Evolutionary conservation across 2,329 filamentous ascomycete species (phyloP).

Genomic region (Apiospora marii): DNA sequence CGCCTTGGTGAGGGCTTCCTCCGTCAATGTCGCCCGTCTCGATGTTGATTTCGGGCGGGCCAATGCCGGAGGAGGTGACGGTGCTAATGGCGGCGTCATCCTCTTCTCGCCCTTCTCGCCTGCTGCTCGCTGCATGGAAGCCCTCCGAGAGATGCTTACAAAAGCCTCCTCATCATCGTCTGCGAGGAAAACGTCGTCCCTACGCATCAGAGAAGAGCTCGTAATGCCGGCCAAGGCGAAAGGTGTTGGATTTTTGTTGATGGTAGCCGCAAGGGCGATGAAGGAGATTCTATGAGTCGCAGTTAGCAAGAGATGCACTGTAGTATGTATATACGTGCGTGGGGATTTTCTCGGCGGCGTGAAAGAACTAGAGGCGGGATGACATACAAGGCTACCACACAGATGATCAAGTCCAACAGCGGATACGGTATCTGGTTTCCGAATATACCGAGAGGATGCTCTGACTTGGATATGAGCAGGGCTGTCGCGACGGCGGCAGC

Average conservation of each 20-base stretch:
- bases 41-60: not conserved
- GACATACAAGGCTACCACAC: slow-evolving; percentile 42
- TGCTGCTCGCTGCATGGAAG: slow-evolving; percentile 18
- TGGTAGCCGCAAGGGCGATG: slow-evolving; percentile 40
- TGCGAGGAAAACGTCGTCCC: slow-evolving; percentile 33
- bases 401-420: slow-evolving; percentile 42
- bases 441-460: not conserved
- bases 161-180: not conserved
- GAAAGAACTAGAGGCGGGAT: not conserved
- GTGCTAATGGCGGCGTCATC: slow-evolving; percentile 22
- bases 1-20: slow-evolving; percentile 2
- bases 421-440: slow-evolving; percentile 30
- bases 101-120: slow-evolving; percentile 34
- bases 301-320: not conserved
- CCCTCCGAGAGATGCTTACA: slow-evolving; percentile 36
- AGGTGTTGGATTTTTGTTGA: slow-evolving; percentile 40
- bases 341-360: not conserved
- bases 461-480: slow-evolving; percentile 37
- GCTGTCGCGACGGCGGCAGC: slow-evolving; percentile 40
- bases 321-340: slow-evolving; percentile 28
- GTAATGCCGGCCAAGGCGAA: slow-evolving; percentile 41
- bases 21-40: not conserved
- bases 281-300: slow-evolving; percentile 36
- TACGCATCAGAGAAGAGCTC: slow-evolving; percentile 34
- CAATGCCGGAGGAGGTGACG: not conserved